phyloP scores from a whole-genome alignment of 768 basidiomycete genomes.

The Mycena filopes region DNA sequence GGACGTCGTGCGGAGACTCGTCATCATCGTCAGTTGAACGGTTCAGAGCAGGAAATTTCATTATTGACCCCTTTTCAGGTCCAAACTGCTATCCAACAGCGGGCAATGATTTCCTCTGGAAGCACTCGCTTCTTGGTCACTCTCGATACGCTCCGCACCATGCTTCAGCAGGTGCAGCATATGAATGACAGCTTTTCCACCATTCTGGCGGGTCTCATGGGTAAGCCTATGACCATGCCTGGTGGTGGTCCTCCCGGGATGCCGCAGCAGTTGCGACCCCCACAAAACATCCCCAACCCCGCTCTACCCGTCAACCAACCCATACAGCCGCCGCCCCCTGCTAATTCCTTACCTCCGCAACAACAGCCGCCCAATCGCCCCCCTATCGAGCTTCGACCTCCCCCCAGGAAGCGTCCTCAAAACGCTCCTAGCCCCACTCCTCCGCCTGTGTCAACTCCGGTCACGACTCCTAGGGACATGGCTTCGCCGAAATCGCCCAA shows the following conservation, averaged over 20 bases:
- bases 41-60: constrained; percentile 13
- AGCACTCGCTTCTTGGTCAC: constrained; percentile 55
- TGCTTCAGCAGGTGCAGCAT: constrained; percentile 55
- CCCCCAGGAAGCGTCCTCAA: constrained; percentile 37
- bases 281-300: not conserved
- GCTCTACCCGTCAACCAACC: constrained; percentile 9
- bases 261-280: constrained; percentile 13
- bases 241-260: constrained; percentile 9
- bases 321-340: constrained; percentile 18
- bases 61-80: constrained; percentile 44
- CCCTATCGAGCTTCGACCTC: constrained; percentile 38
- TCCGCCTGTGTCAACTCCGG: constrained; percentile 57
- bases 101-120: constrained; percentile 47
- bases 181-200: constrained; percentile 52
- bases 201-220: constrained; percentile 34
- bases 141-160: constrained; percentile 52
- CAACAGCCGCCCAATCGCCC: constrained; percentile 36
- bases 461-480: constrained; percentile 62
- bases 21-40: constrained; percentile 61
- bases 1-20: constrained; percentile 57
- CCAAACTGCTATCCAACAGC: constrained; percentile 57
- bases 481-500: constrained; percentile 81
- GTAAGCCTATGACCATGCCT: constrained; percentile 31
- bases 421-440: constrained; percentile 55
- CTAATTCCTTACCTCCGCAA: constrained; percentile 8